Evolutionary conservation across 495 filamentous ascomycete species (phyloP), one percentile per base, ranked within the genome.

Genomic region (Usnea hakonensis): DNA sequence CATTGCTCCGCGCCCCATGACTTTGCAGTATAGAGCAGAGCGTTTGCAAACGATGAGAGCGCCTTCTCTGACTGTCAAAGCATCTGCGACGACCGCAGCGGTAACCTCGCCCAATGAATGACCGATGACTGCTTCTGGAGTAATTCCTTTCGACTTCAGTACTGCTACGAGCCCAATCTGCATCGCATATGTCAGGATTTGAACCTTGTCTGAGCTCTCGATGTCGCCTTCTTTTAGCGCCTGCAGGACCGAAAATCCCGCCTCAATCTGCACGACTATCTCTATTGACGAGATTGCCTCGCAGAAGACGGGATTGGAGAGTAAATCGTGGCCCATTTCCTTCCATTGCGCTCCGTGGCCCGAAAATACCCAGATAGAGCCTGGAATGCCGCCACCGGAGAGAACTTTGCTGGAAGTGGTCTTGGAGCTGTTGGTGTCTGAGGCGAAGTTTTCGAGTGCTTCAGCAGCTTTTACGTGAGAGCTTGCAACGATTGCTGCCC

Each of bases 1-100:
- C 75, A 86, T 84, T 35, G 76, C 79, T 0, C 77, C 72, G 28
- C 79, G 71, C 21, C 83, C 81, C 63, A 69, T 75, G 21, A 79
- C 71, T 17, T 65, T 23, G 1, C 66, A 63, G 52, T 78, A 79
- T 16, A 79, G 64, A 7, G 59, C 58, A 0, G 76, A 72, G 36
- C 77, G 64, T 14, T 67, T 65, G 8, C 67, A 66, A 26, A 76
- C 71, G 37, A 77, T 55, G 7, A 74, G 10, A 9, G 70, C 69
- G 0, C 73, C 75, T 52, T 75, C 63, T 48, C 40, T 44, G 16
- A 64, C 60, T n/a, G 72, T 66, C 13, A 76, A 46, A 5, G 64
- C 63, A 2, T 71, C 73, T 36, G 72, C 68, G n/a, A 58, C 67
- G 13, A 73, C 73, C 10, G 57, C 52, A 2, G 69, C 69, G 28